phyloP scores from a whole-genome alignment of 2,329 filamentous ascomycete species.

The Ophiocordyceps unilateralis region DNA sequence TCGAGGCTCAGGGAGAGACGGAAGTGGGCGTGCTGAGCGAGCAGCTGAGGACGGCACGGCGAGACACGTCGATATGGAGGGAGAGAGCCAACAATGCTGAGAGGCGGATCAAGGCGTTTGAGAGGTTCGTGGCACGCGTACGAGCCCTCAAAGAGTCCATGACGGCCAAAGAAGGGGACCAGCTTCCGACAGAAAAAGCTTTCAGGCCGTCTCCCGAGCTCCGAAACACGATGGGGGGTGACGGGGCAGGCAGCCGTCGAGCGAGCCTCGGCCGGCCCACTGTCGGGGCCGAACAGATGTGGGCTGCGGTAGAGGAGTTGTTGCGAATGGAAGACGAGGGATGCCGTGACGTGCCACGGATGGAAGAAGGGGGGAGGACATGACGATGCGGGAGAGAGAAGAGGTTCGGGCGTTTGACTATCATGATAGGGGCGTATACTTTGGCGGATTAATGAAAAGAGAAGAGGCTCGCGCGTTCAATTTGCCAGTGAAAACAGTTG shows the following conservation, averaged over 20 bases:
- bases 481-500: no score
- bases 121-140: constrained; percentile 21
- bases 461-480: no score
- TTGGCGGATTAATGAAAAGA: not conserved
- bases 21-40: constrained; percentile 29
- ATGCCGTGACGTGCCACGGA: not conserved
- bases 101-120: constrained; percentile 28
- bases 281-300: constrained; percentile 11
- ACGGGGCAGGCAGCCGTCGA: not conserved
- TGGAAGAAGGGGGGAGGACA: not conserved
- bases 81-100: constrained; percentile 39
- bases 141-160: constrained; percentile 2
- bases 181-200: not conserved
- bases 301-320: constrained; percentile 15
- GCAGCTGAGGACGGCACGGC: constrained; percentile 22
- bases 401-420: not conserved
- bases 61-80: constrained; percentile 27
- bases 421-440: not conserved
- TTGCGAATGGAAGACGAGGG: constrained; percentile 8
- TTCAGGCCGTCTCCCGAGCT: not conserved
- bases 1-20: constrained; percentile 25
- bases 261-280: constrained; percentile 2
- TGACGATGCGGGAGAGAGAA: not conserved
- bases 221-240: not conserved
- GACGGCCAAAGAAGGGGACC: not conserved